Percentiles rank a stretch among this genome's conserved stretches.
Conservation (phyloP, 441 rosid genomes). For the Pelargonium hybrid region DNA sequence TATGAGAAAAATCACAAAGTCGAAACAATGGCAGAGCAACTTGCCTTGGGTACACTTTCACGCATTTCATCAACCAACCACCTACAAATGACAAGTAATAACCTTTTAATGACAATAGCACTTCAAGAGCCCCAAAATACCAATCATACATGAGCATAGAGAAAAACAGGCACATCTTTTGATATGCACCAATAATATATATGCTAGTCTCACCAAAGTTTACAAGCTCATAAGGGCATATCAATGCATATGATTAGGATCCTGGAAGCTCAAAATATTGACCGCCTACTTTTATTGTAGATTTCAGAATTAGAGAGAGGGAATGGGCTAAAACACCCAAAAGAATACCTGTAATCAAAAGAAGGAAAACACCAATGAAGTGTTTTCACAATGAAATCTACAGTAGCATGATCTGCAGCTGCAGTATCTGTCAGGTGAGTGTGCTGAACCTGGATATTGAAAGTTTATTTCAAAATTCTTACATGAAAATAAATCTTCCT, state of each 20-base stretch:
- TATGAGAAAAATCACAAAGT: neutral
- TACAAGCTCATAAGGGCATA: neutral
- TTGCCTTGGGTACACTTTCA: constrained; percentile 88
- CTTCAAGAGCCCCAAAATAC: constrained; percentile 8
- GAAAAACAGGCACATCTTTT: neutral
- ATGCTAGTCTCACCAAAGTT: constrained; percentile 1
- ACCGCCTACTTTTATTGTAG: neutral
- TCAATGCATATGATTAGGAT: constrained; percentile 1
- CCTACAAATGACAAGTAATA: constrained; percentile 37
- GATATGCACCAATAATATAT: neutral
- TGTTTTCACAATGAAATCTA: constrained; percentile 63
- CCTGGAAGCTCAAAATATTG: constrained; percentile 1
- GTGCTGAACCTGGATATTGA: constrained; percentile 69
- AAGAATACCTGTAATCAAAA: constrained; percentile 73
- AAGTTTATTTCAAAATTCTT: constrained; percentile 13
- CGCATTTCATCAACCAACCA: constrained; percentile 84
- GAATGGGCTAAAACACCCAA: constrained; percentile 5
- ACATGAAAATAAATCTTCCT: constrained; percentile 14
- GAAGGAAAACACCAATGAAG: constrained; percentile 70
- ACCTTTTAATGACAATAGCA: constrained; percentile 20
- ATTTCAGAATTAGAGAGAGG: neutral
- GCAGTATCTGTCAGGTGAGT: constrained; percentile 87
- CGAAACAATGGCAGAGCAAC: constrained; percentile 22
- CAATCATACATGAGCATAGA: neutral
- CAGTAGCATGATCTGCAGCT: constrained; percentile 79